A percentile compares a stretch with the other conserved stretches of the same genome.
Evolutionary conservation across 2,329 filamentous ascomycete genomes (phyloP).

Genomic region (Hymenoscyphus albidus): DNA sequence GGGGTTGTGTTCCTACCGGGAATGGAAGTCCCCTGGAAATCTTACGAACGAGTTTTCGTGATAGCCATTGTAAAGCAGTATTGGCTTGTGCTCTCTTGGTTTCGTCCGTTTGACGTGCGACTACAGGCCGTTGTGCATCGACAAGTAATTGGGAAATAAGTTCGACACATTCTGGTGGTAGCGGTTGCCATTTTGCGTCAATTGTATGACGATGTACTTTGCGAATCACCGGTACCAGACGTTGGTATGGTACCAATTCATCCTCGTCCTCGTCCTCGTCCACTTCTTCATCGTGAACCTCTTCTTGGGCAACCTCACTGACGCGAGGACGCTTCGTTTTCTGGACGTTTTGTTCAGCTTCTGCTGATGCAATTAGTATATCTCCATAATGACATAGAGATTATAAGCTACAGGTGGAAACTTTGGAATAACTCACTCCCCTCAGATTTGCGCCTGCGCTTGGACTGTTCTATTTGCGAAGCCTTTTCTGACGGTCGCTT

Average conservation of each 20-base stretch:
- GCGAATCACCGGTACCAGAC: slow-evolving; percentile 48
- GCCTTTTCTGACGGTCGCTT: slow-evolving; percentile 2
- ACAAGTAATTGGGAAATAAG: slow-evolving; percentile 54
- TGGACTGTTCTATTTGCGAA: slow-evolving; percentile 8
- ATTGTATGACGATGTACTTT: slow-evolving; percentile 61
- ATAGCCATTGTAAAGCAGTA: slow-evolving; percentile 51
- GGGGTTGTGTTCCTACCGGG: slow-evolving; percentile 50
- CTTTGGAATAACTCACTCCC: slow-evolving; percentile 10
- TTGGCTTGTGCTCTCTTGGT: slow-evolving; percentile 43
- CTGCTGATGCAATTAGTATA: not conserved
- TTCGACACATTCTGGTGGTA: slow-evolving; percentile 51
- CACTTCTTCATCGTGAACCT: slow-evolving; percentile 7
- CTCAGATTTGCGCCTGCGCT: slow-evolving; percentile 15
- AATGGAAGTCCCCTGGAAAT: slow-evolving; percentile 62
- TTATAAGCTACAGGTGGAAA: not conserved
- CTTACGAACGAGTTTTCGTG: slow-evolving; percentile 54
- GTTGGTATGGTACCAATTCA: slow-evolving; percentile 40
- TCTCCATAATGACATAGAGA: not conserved
- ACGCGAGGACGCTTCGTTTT: slow-evolving; percentile 7
- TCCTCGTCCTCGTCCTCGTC: slow-evolving; percentile 9
- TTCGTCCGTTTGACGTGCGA: slow-evolving; percentile 50
- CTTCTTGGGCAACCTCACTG: slow-evolving; percentile 8
- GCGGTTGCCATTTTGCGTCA: slow-evolving; percentile 62
- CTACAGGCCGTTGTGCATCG: slow-evolving; percentile 58
- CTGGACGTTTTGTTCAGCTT: slow-evolving; percentile 7